These are phyloP conservation scores for Amaranthus palmeri DNA, from an alignment of 148 eudicot genomes.

Conservation along the genomic window DNA sequence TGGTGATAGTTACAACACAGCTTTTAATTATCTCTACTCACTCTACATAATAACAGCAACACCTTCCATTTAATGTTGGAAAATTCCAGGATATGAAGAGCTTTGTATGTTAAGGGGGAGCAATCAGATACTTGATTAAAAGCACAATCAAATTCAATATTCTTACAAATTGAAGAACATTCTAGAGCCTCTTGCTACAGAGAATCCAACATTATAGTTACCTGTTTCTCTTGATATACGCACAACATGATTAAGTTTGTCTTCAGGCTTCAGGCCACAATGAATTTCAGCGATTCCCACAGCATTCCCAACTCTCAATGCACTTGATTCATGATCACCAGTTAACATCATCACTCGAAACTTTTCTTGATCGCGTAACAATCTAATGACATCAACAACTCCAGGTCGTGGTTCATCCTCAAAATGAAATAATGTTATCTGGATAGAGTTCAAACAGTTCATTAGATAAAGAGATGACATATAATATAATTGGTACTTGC, in stretches of 20 bases:
- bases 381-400: slow-evolving; percentile 56
- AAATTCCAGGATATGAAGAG: neutral
- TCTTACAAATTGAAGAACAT: neutral
- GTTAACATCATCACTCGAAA: slow-evolving; percentile 87
- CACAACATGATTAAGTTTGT: slow-evolving; percentile 90
- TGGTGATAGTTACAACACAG: neutral
- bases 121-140: neutral
- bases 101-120: neutral
- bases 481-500: neutral
- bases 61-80: neutral
- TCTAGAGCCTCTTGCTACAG: neutral
- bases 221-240: slow-evolving; percentile 84
- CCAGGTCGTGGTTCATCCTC: slow-evolving; percentile 90
- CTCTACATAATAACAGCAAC: neutral
- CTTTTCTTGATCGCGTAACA: slow-evolving; percentile 57
- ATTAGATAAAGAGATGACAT: slow-evolving; percentile 4
- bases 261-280: slow-evolving; percentile 90
- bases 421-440: slow-evolving; percentile 92
- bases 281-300: slow-evolving; percentile 84
- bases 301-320: slow-evolving; percentile 74
- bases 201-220: slow-evolving; percentile 15
- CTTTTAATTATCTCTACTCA: neutral
- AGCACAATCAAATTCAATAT: neutral
- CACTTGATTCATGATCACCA: slow-evolving; percentile 95
- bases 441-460: slow-evolving; percentile 18